Evolutionary conservation across 169 alveolate genomes (phyloP), one percentile per base, ranked within the genome.

Genomic region (Eimeria tenella): DNA sequence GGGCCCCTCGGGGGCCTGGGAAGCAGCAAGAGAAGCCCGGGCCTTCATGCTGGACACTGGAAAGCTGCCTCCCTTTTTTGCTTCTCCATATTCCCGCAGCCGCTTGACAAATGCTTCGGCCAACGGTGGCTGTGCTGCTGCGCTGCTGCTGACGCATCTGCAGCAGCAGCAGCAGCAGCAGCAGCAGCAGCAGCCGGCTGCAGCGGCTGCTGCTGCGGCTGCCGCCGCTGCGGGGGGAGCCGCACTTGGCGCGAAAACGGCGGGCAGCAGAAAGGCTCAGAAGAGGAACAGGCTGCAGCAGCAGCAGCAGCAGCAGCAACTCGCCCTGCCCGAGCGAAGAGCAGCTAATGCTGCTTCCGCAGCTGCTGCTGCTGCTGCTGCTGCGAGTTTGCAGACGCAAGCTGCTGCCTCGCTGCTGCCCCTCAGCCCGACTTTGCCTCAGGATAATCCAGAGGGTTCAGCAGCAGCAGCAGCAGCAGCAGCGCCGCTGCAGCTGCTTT

Each of bases 1-100:
- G 93, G 93, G 93, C 25, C 82, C 56, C 4, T 63, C 93, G 4
- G 93, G 93, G 10, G 93, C 93, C 53, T 86, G 93, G 93, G 93
- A 63, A 7, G 93, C 93, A 5, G 93, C 93, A 13, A 82, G 73
- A 55, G 82, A 86, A 71, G 93, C 93, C 56, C 63, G 68, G 52
- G 93, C 93, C 13, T 86, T 60, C 70, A 86, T 86, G 93, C 21
- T 65, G 83, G 82, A 86, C 65, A 86, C 93, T 7, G 93, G 93
- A 8, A 10, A 83, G 5, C 71, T 86, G 65, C 93, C 93, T 19
- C 93, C 93, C 5, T 86, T 74, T 68, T 86, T 86, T 31, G 93
- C 93, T 15, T 86, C 93, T 15, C 93, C 93, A 1, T 86, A 86
- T 31, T 86, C 93, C 15, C 56, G 93, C 21, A 86, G 93, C 68